Percentiles rank a stretch among this genome's conserved stretches.
phyloP scores from a whole-genome alignment of 2,329 filamentous ascomycete species.

The Fusarium scirpi region DNA sequence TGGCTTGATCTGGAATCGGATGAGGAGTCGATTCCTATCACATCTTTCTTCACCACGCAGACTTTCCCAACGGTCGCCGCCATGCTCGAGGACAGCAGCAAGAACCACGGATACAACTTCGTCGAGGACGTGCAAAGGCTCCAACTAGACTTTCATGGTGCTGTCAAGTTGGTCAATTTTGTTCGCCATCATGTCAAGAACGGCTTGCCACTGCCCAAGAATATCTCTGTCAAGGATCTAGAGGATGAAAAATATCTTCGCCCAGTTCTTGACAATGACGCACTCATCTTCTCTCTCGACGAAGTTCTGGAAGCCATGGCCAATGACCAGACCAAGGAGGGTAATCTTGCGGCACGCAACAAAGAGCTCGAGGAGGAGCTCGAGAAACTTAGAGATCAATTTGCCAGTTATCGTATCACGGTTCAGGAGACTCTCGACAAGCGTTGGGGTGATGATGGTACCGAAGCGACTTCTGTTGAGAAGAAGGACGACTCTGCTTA shows the following conservation, averaged over 20 bases:
- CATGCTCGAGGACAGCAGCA: slow-evolving; percentile 77
- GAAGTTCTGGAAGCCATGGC: slow-evolving; percentile 66
- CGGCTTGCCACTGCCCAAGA: slow-evolving; percentile 61
- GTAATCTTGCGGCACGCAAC: slow-evolving; percentile 61
- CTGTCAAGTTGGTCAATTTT: slow-evolving; percentile 81
- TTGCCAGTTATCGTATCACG: slow-evolving; percentile 72
- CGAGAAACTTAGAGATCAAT: slow-evolving; percentile 69
- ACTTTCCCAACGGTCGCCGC: slow-evolving; percentile 72
- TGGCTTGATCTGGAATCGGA: slow-evolving; percentile 71
- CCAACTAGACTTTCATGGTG: slow-evolving; percentile 77
- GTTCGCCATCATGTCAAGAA: slow-evolving; percentile 63
- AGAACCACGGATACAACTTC: slow-evolving; percentile 76
- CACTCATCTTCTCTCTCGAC: slow-evolving; percentile 87
- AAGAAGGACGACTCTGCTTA: slow-evolving; percentile 54
- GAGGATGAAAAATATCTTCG: slow-evolving; percentile 84
- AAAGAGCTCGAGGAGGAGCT: slow-evolving; percentile 71
- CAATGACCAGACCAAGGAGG: slow-evolving; percentile 55
- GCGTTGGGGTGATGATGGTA: slow-evolving; percentile 71
- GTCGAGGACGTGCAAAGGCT: slow-evolving; percentile 67
- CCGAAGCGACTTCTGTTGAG: slow-evolving; percentile 53
- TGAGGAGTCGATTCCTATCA: slow-evolving; percentile 69
- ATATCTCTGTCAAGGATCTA: slow-evolving; percentile 72
- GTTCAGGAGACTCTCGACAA: slow-evolving; percentile 76
- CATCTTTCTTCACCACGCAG: slow-evolving; percentile 76
- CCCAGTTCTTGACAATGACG: slow-evolving; percentile 89